Base-by-base conservation (phyloP, 768 basidiomycete genomes). In the Lactifluus pinguis region DNA sequence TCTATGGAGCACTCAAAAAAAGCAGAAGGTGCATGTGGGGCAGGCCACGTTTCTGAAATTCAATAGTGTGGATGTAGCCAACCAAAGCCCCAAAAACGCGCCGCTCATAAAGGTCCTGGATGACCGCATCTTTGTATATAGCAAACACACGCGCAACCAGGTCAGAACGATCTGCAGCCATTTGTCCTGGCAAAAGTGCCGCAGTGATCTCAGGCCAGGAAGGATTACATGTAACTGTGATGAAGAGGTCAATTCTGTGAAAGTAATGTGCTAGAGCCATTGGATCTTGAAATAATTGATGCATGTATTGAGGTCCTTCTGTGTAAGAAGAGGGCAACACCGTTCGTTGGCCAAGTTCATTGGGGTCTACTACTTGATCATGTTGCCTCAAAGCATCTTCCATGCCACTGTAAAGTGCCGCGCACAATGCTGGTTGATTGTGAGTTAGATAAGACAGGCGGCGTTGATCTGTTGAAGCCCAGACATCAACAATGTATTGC, bases 21-120 rank as follows among this genome's bases (percentile, higher is more conserved):
- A 39, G 3, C 0, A 83, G 66, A 6, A 77, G 60, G 66, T 85
- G 83, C 66, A 78, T 76, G 61, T 84, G 81, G 15, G 82, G 81
- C 0, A 84, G 73, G 0, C 80, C 79, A 0, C 77, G 67, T 59
- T 83, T 84, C 65, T 84, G 1, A 83, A 76, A 59, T 73, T 69
- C 6, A 76, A 39, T 38, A 0, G 19, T 13, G 14, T 52, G 6
- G 9, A 52, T 19, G 3, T 38, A 25, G 0, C 9, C 82, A 25
- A 73, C 74, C 25, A 25, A 1, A 3, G 70, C 60, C 0, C 81
- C 81, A 70, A 80, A 75, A 45, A 79, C 69, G 7, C 73, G 73
- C 45, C 74, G 34, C 11, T 71, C 67, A 19, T 17, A 21, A 42
- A 83, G 72, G 25, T 71, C 69, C 1, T 74, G 34, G 0, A 70